These are phyloP conservation scores for Carnegiea gigantea DNA, from an alignment of 179 eudicot species.

Conservation along the genomic window DNA sequence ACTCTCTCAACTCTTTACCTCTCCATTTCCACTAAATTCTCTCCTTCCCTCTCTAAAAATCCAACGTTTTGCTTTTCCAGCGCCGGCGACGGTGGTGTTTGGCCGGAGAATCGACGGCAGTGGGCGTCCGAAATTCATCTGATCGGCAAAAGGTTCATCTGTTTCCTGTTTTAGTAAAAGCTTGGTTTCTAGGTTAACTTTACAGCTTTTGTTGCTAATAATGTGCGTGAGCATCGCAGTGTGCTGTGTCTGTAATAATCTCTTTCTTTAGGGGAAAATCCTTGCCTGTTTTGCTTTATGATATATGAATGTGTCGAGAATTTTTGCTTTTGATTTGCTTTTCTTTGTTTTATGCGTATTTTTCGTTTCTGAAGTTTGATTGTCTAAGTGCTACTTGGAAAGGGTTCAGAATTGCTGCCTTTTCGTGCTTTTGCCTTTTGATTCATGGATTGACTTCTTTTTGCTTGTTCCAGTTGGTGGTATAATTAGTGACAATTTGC, in stretches of 20 bases:
- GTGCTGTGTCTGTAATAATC: not conserved
- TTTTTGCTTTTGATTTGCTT: not conserved
- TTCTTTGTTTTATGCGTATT: not conserved
- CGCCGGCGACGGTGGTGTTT: not conserved
- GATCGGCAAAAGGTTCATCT: not conserved
- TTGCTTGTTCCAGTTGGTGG: too few species aligned
- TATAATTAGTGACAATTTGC: too few species aligned
- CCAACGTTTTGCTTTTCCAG: not conserved
- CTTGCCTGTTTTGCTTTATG: not conserved
- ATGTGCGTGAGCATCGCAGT: not conserved
- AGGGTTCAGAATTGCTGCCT: not conserved
- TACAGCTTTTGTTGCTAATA: not conserved
- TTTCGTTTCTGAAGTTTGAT: not conserved
- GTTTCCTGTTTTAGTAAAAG: not conserved
- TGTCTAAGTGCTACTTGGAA: not conserved
- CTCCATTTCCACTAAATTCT: not conserved
- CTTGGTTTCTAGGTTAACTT: conserved; percentile 1
- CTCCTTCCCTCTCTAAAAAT: not conserved
- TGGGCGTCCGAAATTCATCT: not conserved
- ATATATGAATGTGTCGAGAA: not conserved
- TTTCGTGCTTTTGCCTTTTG: not conserved
- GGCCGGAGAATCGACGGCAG: not conserved
- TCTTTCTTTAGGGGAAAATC: not conserved
- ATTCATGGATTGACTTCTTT: too few species aligned
- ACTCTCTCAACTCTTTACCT: not conserved